A percentile compares a stretch with the other conserved stretches of the same genome.
Conservation (phyloP, 2,329 filamentous ascomycete genomes). For the Paecilomyces niveus region DNA sequence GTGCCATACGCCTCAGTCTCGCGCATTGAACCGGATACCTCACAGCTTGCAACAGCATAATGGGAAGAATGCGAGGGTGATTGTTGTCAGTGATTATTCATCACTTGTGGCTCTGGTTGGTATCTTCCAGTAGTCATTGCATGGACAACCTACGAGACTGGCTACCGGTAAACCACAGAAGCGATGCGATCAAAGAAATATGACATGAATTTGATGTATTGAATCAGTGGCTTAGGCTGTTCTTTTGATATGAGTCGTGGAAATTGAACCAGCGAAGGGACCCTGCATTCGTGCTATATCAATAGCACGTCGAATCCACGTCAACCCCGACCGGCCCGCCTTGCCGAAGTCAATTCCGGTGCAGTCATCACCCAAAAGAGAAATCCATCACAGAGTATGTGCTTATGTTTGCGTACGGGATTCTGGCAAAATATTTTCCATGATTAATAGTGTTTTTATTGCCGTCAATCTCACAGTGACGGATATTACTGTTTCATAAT, state of each 20-base stretch:
- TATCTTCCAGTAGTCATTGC: neutral
- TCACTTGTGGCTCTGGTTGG: neutral
- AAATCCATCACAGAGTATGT: neutral
- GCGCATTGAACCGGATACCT: neutral
- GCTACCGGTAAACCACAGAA: too few species aligned
- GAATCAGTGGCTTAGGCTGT: neutral
- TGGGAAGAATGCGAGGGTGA: neutral
- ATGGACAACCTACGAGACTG: neutral
- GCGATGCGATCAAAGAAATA: too few species aligned
- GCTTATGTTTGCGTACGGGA: neutral
- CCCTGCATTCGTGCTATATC: neutral
- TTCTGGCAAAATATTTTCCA: neutral
- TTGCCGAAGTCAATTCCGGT: neutral
- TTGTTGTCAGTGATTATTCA: neutral
- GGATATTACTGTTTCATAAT: neutral
- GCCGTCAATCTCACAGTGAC: neutral
- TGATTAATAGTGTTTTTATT: neutral
- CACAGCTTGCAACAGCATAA: neutral
- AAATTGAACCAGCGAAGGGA: too few species aligned
- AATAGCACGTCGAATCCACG: neutral
- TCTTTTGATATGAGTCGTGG: too few species aligned
- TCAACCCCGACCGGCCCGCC: neutral
- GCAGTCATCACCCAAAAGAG: neutral
- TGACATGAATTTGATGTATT: too few species aligned
- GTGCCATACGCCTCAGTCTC: neutral